phyloP scores from a whole-genome alignment of 2,329 filamentous ascomycete genomes.

The Raffaelea arxii region DNA sequence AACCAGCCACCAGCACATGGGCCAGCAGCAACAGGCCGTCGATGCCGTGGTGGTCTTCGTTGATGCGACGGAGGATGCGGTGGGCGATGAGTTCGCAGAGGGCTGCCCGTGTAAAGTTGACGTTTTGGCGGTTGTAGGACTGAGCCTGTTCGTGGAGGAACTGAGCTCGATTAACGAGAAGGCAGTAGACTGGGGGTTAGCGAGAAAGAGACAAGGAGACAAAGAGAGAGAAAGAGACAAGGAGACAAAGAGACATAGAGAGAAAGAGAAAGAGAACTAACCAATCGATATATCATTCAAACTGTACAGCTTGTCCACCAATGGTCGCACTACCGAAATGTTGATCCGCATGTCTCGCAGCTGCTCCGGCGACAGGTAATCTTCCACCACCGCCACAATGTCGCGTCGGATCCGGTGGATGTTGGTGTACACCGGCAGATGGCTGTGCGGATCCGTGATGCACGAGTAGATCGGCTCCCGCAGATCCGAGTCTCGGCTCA shows the following conservation, averaged over 20 bases:
- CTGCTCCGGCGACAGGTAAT: conserved; percentile 61
- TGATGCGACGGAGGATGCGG: conserved; percentile 66
- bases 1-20: conserved; percentile 72
- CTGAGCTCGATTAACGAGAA: conserved; percentile 72
- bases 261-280: conserved; percentile 18
- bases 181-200: conserved; percentile 56
- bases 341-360: conserved; percentile 75
- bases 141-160: conserved; percentile 71
- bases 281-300: conserved; percentile 69
- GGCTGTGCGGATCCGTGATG: conserved; percentile 46
- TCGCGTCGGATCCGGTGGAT: conserved; percentile 63
- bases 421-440: conserved; percentile 65
- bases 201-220: not conserved
- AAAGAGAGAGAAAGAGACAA: not conserved
- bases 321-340: conserved; percentile 64
- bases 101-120: conserved; percentile 66
- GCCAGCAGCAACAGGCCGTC: conserved; percentile 64
- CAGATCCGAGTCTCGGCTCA: conserved; percentile 26
- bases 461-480: conserved; percentile 40
- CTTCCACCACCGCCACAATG: conserved; percentile 53
- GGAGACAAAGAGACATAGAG: not conserved
- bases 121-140: conserved; percentile 68
- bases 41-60: conserved; percentile 64
- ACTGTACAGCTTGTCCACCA: conserved; percentile 77
- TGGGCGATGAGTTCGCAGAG: conserved; percentile 75